Evolutionary conservation across 2,329 filamentous ascomycete species (phyloP).

Genomic region (Stachybotrys chartarum): DNA sequence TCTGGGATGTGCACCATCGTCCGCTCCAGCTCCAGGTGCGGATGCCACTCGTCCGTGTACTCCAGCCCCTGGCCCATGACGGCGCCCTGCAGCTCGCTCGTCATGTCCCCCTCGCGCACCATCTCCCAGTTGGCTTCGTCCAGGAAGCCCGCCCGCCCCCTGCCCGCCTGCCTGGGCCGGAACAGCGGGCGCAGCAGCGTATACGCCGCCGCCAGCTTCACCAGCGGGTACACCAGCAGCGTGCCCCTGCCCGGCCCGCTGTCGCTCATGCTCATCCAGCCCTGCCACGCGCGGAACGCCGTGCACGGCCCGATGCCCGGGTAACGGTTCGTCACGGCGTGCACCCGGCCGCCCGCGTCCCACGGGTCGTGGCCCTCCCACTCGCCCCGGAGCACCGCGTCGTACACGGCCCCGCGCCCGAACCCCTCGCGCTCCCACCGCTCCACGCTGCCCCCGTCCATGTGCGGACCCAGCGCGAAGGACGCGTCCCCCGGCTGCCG

Average conservation of each 20-base stretch:
- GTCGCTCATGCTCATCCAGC: slow-evolving; percentile 76
- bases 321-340: slow-evolving; percentile 68
- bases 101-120: slow-evolving; percentile 35
- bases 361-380: slow-evolving; percentile 83
- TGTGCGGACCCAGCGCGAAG: slow-evolving; percentile 67
- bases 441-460: slow-evolving; percentile 68
- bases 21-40: slow-evolving; percentile 58
- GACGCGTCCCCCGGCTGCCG: slow-evolving; percentile 61
- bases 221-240: slow-evolving; percentile 71
- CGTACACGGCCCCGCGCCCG: slow-evolving; percentile 61
- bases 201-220: slow-evolving; percentile 71
- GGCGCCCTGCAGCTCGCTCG: slow-evolving; percentile 63
- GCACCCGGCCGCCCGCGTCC: slow-evolving; percentile 64
- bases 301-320: slow-evolving; percentile 74
- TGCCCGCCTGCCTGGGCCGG: slow-evolving; percentile 31
- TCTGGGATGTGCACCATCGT: slow-evolving; percentile 65
- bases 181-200: slow-evolving; percentile 82
- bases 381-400: slow-evolving; percentile 60
- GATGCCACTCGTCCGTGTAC: slow-evolving; percentile 60
- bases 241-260: slow-evolving; percentile 71
- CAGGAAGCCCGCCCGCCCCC: slow-evolving; percentile 28
- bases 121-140: slow-evolving; percentile 54
- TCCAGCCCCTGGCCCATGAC: slow-evolving; percentile 63
- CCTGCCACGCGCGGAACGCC: slow-evolving; percentile 85
- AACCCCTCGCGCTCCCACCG: slow-evolving; percentile 68